A percentile compares a stretch with the other conserved stretches of the same genome.
Evolutionary conservation across 352 stramenopile species (phyloP).

Genomic region (Blastocystis sp.): DNA sequence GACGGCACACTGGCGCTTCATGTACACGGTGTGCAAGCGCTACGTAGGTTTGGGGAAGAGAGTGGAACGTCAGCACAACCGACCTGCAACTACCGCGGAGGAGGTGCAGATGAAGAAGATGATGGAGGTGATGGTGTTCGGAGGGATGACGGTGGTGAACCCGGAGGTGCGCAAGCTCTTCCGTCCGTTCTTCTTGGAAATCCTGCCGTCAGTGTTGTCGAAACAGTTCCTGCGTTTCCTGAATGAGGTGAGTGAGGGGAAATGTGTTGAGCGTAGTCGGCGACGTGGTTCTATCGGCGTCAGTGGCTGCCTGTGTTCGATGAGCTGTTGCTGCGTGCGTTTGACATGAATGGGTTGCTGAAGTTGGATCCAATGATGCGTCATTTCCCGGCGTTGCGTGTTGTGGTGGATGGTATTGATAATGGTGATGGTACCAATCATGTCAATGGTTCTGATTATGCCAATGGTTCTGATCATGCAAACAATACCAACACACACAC

Average conservation of each 20-base stretch:
- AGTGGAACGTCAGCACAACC: not conserved
- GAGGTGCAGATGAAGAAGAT: not conserved
- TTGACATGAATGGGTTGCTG: not conserved
- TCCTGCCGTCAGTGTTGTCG: not conserved
- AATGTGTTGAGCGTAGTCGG: not conserved
- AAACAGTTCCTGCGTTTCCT: not conserved
- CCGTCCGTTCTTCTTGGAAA: not conserved
- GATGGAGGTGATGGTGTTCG: not conserved
- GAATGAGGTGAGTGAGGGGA: not conserved
- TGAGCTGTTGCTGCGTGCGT: not conserved
- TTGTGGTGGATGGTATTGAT: not conserved
- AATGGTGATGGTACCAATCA: not conserved
- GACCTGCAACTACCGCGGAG: not conserved
- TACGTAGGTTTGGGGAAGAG: not conserved
- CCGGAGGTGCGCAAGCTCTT: not conserved
- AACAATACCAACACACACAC: too few species aligned
- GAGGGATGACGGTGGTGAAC: not conserved
- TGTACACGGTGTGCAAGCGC: not conserved
- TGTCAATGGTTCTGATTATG: too few species aligned
- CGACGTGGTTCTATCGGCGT: not conserved
- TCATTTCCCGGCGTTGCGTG: not conserved
- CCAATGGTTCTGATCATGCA: too few species aligned
- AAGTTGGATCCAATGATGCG: not conserved
- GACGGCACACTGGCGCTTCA: not conserved
- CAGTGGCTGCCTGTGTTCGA: constrained; percentile 25